Base-by-base conservation (phyloP, 1,284 basidiomycete genomes). In the Melampsora occidentalis region DNA sequence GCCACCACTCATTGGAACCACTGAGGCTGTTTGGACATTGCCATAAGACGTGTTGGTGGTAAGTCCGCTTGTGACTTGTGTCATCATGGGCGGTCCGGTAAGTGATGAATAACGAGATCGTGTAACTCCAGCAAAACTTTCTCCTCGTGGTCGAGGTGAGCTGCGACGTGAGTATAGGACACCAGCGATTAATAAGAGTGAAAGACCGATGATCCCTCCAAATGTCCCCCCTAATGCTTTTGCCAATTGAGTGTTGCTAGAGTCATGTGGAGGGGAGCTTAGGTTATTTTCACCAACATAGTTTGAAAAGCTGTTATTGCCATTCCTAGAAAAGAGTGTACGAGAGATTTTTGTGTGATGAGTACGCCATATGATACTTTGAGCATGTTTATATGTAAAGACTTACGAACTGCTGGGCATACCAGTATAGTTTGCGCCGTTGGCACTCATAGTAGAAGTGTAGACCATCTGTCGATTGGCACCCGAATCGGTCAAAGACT, bases 171-270 rank as follows among this genome's bases (percentile, higher is more conserved):
- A 33, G 9, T 22, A 33, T 5, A 64, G 20, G 2, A 64, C 62
- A n/a, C 31, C 62, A 35, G 62, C 62, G 6, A 64, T 42, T 7
- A 64, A 31, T 31, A 64, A n/a, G 20, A 42, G 31, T n/a, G 62
- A 64, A n/a, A 64, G 35, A 31, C 62, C 62, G 28, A 64, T 42
- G 4, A 64, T 33, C 7, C 62, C 35, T 2, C 62, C 62, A 31
- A 64, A 64, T 20, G 35, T 64, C 6, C 62, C 62, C 9, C 62
- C 62, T n/a, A 64, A 10, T n/a, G 62, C 62, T 64, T 64, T 64
- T 10, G 31, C 62, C 20, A 64, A 31, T n/a, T 31, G 14, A n/a
- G 12, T 35, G 28, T 33, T 33, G 3, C 25, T 20, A n/a, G 62
- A 9, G n/a, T 35, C 25, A 10, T 33, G 28, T n/a, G 62, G 25